phyloP scores from a whole-genome alignment of 2,329 filamentous ascomycete species.

The Venturia effusa region DNA sequence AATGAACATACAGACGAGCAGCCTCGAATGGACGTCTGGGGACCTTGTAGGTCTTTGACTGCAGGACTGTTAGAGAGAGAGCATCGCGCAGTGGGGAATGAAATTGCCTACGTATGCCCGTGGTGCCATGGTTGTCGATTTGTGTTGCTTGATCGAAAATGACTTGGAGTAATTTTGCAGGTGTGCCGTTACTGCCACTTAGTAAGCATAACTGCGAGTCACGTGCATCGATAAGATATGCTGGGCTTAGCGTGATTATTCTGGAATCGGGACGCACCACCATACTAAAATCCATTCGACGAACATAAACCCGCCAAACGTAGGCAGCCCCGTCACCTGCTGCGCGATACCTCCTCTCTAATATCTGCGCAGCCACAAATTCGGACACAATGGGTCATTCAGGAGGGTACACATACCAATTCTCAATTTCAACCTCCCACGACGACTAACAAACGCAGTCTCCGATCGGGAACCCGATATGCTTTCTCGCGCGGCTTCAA shows the following conservation, averaged over 20 bases:
- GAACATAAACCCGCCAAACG: background rate
- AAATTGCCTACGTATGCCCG: slow-evolving; percentile 1
- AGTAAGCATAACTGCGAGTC: too few relatives aligned
- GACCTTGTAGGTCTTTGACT: slow-evolving; percentile 99
- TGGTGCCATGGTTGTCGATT: background rate
- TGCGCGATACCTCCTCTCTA: background rate
- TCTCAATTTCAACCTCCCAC: background rate
- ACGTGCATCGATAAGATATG: too few relatives aligned
- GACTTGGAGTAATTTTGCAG: background rate
- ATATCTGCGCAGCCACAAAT: background rate
- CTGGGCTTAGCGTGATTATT: background rate
- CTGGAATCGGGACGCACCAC: background rate
- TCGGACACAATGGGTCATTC: slow-evolving; percentile 40
- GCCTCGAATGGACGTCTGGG: slow-evolving; percentile 97
- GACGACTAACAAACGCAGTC: slow-evolving; percentile 17
- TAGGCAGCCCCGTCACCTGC: background rate
- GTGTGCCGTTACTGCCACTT: too few relatives aligned
- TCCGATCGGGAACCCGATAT: slow-evolving; percentile 36
- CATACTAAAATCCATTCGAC: background rate
- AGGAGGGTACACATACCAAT: slow-evolving; percentile 22
- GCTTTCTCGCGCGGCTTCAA: slow-evolving; percentile 92
- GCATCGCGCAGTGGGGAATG: background rate
- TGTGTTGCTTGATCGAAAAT: background rate
- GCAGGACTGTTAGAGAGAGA: slow-evolving; percentile 23
- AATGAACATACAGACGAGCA: slow-evolving; percentile 95